phyloP scores from a whole-genome alignment of 306 rosid species.

The Vigna unguiculata region DNA sequence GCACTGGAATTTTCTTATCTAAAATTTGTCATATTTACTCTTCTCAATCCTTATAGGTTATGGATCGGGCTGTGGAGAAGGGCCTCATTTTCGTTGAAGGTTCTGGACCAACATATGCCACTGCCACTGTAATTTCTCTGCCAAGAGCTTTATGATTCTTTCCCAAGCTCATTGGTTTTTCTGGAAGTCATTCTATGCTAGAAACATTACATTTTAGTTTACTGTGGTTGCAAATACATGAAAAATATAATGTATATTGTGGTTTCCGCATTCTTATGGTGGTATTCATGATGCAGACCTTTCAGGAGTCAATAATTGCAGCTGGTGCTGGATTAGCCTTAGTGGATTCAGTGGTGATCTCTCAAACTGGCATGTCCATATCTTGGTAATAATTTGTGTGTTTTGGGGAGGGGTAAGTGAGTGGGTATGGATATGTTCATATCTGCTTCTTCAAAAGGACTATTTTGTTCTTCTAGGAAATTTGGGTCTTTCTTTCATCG shows the following conservation, averaged over 20 bases:
- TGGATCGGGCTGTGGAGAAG: constrained; percentile 77
- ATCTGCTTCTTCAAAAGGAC: constrained; percentile 36
- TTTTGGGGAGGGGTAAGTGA: constrained; percentile 53
- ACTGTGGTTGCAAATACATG: constrained; percentile 9
- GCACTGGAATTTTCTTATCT: constrained; percentile 10
- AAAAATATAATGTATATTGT: constrained; percentile 20
- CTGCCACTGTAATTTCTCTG: constrained; percentile 67
- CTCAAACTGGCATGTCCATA: constrained; percentile 63
- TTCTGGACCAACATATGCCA: constrained; percentile 97
- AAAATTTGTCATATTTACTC: constrained; percentile 27
- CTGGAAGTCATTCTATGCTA: constrained; percentile 27
- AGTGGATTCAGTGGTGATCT: constrained; percentile 94
- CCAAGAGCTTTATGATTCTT: constrained; percentile 37
- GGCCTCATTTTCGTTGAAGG: constrained; percentile 79
- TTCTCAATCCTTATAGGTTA: constrained; percentile 58
- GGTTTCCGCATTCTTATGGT: constrained; percentile 45
- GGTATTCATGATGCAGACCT: constrained; percentile 77
- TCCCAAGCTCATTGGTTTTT: constrained; percentile 30
- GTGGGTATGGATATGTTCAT: constrained; percentile 41
- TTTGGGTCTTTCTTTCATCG: constrained; percentile 1
- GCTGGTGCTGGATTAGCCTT: constrained; percentile 91
- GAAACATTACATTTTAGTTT: constrained; percentile 19
- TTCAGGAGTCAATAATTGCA: constrained; percentile 78
- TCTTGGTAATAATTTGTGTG: constrained; percentile 55
- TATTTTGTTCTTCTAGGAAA: constrained; percentile 29